A percentile compares a stretch with the other conserved stretches of the same genome.
Conservation (phyloP, 1,284 basidiomycete genomes). For the Irpex sp. region DNA sequence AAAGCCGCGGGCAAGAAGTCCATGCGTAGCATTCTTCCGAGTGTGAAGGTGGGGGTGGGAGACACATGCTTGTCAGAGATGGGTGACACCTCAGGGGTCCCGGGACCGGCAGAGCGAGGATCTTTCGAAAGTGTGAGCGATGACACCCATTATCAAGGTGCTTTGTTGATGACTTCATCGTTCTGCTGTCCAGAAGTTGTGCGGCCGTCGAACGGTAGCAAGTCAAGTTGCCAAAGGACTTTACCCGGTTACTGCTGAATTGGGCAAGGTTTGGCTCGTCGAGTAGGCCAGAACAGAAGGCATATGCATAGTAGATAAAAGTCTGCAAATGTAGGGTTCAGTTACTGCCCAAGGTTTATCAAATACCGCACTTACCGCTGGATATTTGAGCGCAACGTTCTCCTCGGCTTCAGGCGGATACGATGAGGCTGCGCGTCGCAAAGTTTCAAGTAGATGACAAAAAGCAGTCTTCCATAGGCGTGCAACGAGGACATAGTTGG, state of each 20-base stretch:
- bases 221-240: constrained; percentile 94
- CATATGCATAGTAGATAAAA: constrained; percentile 94
- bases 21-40: constrained; percentile 37
- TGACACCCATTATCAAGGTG: constrained; percentile 39
- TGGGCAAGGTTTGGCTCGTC: constrained; percentile 76
- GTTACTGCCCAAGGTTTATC: constrained; percentile 25
- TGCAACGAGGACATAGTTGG: constrained; percentile 92
- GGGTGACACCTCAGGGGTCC: constrained; percentile 23
- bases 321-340: constrained; percentile 29
- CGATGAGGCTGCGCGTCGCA: constrained; percentile 78
- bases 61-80: constrained; percentile 41
- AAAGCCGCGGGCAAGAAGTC: constrained; percentile 51
- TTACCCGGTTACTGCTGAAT: constrained; percentile 88
- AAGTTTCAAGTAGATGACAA: constrained; percentile 84
- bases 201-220: constrained; percentile 94
- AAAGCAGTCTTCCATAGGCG: constrained; percentile 92
- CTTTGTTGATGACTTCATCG: constrained; percentile 27
- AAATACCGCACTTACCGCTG: constrained; percentile 44
- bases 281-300: constrained; percentile 86
- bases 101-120: constrained; percentile 14
- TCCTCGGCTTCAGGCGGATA: constrained; percentile 58
- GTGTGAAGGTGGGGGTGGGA: constrained; percentile 27
- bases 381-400: constrained; percentile 44
- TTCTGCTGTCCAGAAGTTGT: constrained; percentile 53
- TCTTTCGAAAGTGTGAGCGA: constrained; percentile 22